Evolutionary conservation across 129 eudicot species (phyloP).

Genomic region (Smallanthus sonchifolius): DNA sequence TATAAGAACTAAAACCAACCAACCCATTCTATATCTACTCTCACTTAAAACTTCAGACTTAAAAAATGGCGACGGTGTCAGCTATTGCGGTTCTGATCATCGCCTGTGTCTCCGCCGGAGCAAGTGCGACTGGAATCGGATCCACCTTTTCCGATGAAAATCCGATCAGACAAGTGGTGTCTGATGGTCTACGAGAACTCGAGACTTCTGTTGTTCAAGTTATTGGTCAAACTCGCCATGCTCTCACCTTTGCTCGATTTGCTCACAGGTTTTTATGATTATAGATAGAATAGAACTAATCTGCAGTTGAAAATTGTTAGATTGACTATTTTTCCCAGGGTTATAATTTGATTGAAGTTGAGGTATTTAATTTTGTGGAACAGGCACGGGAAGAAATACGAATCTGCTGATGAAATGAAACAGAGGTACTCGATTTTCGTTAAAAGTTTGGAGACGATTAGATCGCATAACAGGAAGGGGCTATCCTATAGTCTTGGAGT

Average conservation of each 20-base stretch:
- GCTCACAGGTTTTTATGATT: constrained; percentile 49
- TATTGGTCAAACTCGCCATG: constrained; percentile 67
- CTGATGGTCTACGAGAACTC: constrained; percentile 56
- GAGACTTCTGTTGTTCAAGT: constrained; percentile 43
- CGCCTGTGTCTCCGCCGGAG: constrained; percentile 35
- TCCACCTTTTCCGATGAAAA: constrained; percentile 53
- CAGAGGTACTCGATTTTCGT: constrained; percentile 61
- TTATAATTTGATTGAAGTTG: background rate
- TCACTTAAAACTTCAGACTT: background rate
- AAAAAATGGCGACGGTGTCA: constrained; percentile 29
- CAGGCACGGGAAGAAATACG: constrained; percentile 84
- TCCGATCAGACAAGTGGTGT: constrained; percentile 81
- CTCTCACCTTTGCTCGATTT: constrained; percentile 87
- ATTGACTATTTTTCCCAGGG: background rate
- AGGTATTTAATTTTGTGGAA: background rate
- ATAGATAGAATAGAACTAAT: background rate
- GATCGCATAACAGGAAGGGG: constrained; percentile 68
- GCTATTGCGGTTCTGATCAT: constrained; percentile 17
- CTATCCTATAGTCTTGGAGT: constrained; percentile 74
- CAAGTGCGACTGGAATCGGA: constrained; percentile 14
- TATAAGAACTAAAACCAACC: background rate
- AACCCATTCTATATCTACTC: constrained; percentile 1
- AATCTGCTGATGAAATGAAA: constrained; percentile 60
- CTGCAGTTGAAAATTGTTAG: constrained; percentile 3
- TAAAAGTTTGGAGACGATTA: constrained; percentile 64